Evolutionary conservation across 805 yeast genomes (phyloP).

Genomic region (Blastobotrys peoriensis): DNA sequence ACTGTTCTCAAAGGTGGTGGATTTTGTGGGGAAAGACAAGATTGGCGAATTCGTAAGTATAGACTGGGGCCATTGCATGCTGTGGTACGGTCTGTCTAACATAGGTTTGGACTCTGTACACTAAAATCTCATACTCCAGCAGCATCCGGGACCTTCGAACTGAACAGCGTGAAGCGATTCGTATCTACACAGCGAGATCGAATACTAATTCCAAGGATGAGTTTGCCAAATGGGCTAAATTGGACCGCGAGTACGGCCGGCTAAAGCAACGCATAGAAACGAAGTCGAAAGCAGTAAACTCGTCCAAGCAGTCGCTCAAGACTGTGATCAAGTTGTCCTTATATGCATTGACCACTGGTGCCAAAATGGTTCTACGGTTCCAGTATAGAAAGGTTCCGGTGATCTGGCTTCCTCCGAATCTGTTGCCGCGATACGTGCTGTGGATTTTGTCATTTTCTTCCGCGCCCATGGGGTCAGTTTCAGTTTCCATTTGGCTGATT

Average conservation of each 20-base stretch:
- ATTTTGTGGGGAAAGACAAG: constrained; percentile 32
- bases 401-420: constrained; percentile 52
- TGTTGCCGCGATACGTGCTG: constrained; percentile 50
- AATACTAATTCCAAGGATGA: constrained; percentile 82
- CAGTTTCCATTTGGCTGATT: constrained; percentile 53
- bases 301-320: constrained; percentile 33
- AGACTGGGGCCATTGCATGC: constrained; percentile 1
- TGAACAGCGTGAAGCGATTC: constrained; percentile 40
- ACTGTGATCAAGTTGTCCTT: constrained; percentile 32
- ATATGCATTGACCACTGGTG: constrained; percentile 37
- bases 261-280: constrained; percentile 46
- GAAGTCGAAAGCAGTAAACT: constrained; percentile 32
- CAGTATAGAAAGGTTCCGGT: constrained; percentile 50
- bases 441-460: constrained; percentile 60
- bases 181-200: constrained; percentile 47
- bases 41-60: constrained; percentile 24
- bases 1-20: constrained; percentile 33
- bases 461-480: constrained; percentile 55
- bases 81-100: not conserved
- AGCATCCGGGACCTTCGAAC: constrained; percentile 28
- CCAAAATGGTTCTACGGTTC: constrained; percentile 40
- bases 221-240: constrained; percentile 92
- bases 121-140: constrained; percentile 33
- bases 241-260: constrained; percentile 65
- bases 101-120: constrained; percentile 37